These are phyloP conservation scores for Ophiostoma tasmaniense DNA, from an alignment of 2,329 filamentous ascomycete genomes.

Conservation along the genomic window DNA sequence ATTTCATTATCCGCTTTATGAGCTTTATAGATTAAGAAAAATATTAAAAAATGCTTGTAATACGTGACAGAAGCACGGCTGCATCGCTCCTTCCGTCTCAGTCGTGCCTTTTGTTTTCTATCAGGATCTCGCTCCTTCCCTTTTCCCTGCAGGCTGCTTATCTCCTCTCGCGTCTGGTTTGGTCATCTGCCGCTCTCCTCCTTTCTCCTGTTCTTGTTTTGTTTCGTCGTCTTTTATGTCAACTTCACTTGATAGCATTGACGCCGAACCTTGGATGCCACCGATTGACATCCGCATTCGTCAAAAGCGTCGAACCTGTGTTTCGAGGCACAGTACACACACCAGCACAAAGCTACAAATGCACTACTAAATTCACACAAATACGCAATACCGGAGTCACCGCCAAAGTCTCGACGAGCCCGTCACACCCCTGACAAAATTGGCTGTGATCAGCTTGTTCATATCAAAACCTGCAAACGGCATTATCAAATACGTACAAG, in stretches of 20 bases:
- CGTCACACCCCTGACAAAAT: background rate
- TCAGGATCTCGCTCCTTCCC: background rate
- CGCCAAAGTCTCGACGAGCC: background rate
- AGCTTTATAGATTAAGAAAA: background rate
- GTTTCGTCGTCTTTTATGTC: background rate
- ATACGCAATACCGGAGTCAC: background rate
- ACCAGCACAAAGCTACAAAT: background rate
- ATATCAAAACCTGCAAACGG: background rate
- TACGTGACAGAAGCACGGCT: background rate
- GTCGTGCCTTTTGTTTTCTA: slow-evolving; percentile 4
- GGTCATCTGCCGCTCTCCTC: background rate
- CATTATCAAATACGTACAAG: background rate
- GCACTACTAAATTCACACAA: background rate
- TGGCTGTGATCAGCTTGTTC: background rate
- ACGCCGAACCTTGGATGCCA: background rate
- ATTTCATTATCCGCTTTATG: background rate
- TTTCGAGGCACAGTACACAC: background rate
- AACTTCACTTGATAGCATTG: background rate
- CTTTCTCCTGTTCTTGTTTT: background rate
- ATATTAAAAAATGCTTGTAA: background rate
- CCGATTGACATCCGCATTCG: background rate
- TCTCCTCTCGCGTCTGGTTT: background rate
- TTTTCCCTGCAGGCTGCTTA: background rate
- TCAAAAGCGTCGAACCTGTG: background rate
- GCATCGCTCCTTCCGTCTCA: slow-evolving; percentile 4